Conservation (phyloP, 805 yeast species). For the Ogataea glucozyma region DNA sequence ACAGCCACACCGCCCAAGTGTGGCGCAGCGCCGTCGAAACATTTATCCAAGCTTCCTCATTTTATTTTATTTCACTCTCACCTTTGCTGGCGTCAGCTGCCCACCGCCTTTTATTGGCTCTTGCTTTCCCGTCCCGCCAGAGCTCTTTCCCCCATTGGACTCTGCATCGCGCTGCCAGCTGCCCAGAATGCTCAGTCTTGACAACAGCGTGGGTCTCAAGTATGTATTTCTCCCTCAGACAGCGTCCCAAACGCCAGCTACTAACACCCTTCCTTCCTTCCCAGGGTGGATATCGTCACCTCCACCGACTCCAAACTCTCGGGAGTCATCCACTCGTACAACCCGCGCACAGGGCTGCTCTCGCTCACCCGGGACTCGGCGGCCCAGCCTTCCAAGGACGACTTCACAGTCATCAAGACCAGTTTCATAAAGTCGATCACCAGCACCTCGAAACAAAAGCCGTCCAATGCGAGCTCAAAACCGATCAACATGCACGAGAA, state of each 20-base stretch:
- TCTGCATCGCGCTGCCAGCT: too few relatives aligned
- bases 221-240: constrained; percentile 22
- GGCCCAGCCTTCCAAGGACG: constrained; percentile 26
- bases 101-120: too few relatives aligned
- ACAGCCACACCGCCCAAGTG: not conserved
- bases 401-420: constrained; percentile 55
- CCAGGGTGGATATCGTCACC: constrained; percentile 62
- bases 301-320: constrained; percentile 53
- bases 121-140: too few relatives aligned
- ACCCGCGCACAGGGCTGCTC: constrained; percentile 48
- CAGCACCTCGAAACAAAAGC: constrained; percentile 42
- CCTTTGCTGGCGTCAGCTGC: too few relatives aligned
- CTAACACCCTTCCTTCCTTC: constrained; percentile 7
- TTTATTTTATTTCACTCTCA: too few relatives aligned
- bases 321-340: constrained; percentile 68
- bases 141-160: too few relatives aligned
- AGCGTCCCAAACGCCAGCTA: not conserved
- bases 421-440: constrained; percentile 56
- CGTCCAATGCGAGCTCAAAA: constrained; percentile 15
- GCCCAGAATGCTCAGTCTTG: constrained; percentile 31
- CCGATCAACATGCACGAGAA: constrained; percentile 22
- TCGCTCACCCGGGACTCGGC: constrained; percentile 34
- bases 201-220: constrained; percentile 37
- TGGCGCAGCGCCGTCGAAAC: not conserved
- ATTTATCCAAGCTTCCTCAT: too few relatives aligned